Base-by-base conservation (phyloP, 2,329 filamentous ascomycete genomes). In the Mycosphaerelloides madeirae region DNA sequence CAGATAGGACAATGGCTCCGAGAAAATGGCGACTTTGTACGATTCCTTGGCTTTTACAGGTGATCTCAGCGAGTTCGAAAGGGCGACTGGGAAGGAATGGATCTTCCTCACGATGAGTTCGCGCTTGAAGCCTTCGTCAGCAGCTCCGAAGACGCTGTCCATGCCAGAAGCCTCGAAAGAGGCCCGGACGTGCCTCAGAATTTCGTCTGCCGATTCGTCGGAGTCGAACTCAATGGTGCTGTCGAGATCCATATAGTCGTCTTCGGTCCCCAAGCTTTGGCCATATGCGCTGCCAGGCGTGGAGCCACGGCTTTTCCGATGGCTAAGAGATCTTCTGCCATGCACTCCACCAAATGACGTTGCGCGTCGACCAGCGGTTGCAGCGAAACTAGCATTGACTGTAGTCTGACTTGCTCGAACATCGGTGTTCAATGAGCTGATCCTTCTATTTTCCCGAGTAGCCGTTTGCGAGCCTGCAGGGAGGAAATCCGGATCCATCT, bases 351-450 rank as follows among this genome's bases (percentile, higher is more conserved):
- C 84, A 52, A 93, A 78, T 1, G 90, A 95, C 41, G 93, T 56
- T 22, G 61, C 83, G 6, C 80, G 77, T 48, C 84, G 78, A 53
- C 84, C 80, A 12, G 75, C 67, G 33, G 74, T 73, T 64, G 73
- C 53, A 63, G 67, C 65, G 48, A 75, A 71, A 49, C 67, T 72
- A 18, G 63, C 76, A 32, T 66, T 69, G 43, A 67, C 52, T 12
- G 64, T 57, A 19, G 49, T 54, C 36, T 60, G 57, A 63, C 70
- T 66, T 55, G 66, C 56, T 43, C 68, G 60, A 40, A 68, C 72
- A 42, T 72, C 71, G 13, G 79, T 76, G 48, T 84, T 93, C 8
- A 87, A 84, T 13, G 91, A 97, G 69, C 93, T 98, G 19, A 97
- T 85, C 39, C 93, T 80, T 33, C 93, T 81, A n/a, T 79, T 80